These are phyloP conservation scores for Moricandia moricandioides DNA, from an alignment of 345 rosid species.

Conservation along the genomic window DNA sequence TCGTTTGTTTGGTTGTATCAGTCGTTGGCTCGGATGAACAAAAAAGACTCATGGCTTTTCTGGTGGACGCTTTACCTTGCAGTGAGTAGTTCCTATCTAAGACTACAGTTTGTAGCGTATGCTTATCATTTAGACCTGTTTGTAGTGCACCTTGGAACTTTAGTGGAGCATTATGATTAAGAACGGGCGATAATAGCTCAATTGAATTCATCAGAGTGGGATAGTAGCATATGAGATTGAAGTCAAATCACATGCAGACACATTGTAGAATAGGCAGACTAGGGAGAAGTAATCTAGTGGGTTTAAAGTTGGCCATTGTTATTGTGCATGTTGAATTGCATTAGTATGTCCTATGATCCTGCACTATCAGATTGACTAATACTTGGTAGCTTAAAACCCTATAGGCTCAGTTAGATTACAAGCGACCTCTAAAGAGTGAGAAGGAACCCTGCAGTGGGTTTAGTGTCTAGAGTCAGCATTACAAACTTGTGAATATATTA, in stretches of 20 bases:
- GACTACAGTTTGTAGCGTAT: background rate
- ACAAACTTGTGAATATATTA: background rate
- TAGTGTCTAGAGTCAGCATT: slow-evolving; percentile 6
- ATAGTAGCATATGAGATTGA: background rate
- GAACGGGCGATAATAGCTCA: background rate
- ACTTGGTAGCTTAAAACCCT: slow-evolving; percentile 11
- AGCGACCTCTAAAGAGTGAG: slow-evolving; percentile 5
- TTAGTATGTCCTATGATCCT: background rate
- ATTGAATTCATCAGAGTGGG: background rate
- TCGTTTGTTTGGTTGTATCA: slow-evolving; percentile 16
- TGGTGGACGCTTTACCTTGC: slow-evolving; percentile 75
- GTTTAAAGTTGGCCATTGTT: background rate
- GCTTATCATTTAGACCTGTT: background rate
- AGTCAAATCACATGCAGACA: background rate
- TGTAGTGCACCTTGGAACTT: background rate
- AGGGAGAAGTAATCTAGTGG: slow-evolving; percentile 1
- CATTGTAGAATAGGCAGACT: slow-evolving; percentile 7
- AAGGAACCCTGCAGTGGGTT: slow-evolving; percentile 1
- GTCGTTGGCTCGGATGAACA: slow-evolving; percentile 66
- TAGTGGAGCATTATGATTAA: background rate
- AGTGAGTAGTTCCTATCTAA: slow-evolving; percentile 38
- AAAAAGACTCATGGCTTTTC: slow-evolving; percentile 68
- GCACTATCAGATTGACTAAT: slow-evolving; percentile 3
- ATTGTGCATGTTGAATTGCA: slow-evolving; percentile 1
- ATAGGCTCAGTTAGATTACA: slow-evolving; percentile 5